Evolutionary conservation across 306 rosid species (phyloP).

Genomic region (Inga laurina): DNA sequence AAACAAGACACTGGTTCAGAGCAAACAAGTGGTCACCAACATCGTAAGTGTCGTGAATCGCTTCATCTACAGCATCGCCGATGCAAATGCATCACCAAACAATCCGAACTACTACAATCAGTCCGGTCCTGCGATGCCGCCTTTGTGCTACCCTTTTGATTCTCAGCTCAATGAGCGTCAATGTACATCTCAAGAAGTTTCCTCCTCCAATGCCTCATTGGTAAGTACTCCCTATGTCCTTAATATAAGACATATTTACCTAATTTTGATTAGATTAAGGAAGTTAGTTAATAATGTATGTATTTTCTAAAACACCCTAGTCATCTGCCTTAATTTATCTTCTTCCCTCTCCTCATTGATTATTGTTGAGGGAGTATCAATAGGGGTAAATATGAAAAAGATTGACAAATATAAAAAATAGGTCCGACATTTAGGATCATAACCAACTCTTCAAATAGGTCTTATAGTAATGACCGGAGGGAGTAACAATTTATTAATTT

Average conservation of each 20-base stretch:
- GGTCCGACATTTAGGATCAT: too few species aligned
- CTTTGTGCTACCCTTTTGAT: slow-evolving; percentile 83
- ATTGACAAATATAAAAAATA: too few species aligned
- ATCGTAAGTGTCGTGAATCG: slow-evolving; percentile 69
- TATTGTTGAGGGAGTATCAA: too few species aligned
- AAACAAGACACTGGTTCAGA: slow-evolving; percentile 73
- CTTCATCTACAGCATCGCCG: slow-evolving; percentile 66
- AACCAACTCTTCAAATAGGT: too few species aligned
- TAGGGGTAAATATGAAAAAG: too few species aligned
- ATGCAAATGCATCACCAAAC: slow-evolving; percentile 50
- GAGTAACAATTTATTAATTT: not conserved
- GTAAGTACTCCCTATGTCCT: slow-evolving; percentile 36
- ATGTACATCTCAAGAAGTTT: slow-evolving; percentile 76
- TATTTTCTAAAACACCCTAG: too few species aligned
- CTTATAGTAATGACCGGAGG: too few species aligned
- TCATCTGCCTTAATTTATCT: too few species aligned
- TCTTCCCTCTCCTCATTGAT: too few species aligned
- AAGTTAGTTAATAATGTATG: too few species aligned
- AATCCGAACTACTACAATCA: slow-evolving; percentile 62
- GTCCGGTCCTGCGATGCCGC: slow-evolving; percentile 82
- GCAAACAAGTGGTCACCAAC: slow-evolving; percentile 66
- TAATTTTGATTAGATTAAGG: too few species aligned
- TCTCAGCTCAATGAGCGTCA: slow-evolving; percentile 49
- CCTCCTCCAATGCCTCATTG: slow-evolving; percentile 66
- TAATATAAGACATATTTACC: too few species aligned